Evolutionary conservation across 768 basidiomycete genomes (phyloP).

Genomic region (Vararia minispora): DNA sequence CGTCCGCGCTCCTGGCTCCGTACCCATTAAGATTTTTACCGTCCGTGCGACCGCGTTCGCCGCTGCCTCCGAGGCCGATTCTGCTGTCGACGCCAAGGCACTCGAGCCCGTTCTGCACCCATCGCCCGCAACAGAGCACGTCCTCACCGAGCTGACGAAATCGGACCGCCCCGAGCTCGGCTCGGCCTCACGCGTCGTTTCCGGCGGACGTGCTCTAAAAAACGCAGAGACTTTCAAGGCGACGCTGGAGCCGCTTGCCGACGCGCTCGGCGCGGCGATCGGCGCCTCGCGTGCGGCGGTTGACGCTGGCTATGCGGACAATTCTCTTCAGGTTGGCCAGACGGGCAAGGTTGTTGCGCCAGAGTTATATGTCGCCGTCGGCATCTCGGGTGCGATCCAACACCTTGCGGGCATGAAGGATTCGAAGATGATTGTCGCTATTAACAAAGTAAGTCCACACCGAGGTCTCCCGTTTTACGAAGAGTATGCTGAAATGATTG

Average conservation of each 20-base stretch:
- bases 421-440: conserved; percentile 93
- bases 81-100: conserved; percentile 43
- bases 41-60: conserved; percentile 87
- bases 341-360: conserved; percentile 98
- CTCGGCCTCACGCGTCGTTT: conserved; percentile 79
- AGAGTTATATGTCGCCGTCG: conserved; percentile 90
- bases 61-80: conserved; percentile 43
- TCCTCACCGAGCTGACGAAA: conserved; percentile 70
- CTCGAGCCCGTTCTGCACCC: conserved; percentile 54
- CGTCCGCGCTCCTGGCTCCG: conserved; percentile 64
- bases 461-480: neutral
- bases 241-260: conserved; percentile 85
- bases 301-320: conserved; percentile 96
- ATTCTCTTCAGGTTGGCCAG: conserved; percentile 97
- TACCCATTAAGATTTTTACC: conserved; percentile 89
- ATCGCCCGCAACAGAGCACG: conserved; percentile 46
- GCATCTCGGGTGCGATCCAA: conserved; percentile 98
- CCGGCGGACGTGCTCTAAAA: conserved; percentile 92
- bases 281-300: conserved; percentile 98
- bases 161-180: conserved; percentile 92
- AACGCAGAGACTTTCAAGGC: conserved; percentile 85
- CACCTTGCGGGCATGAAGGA: conserved; percentile 99
- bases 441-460: conserved; percentile 70
- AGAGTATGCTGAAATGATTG: neutral
- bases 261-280: conserved; percentile 87